A percentile compares a stretch with the other conserved stretches of the same genome.
Evolutionary conservation across 1,139 yeast genomes (phyloP).

Genomic region (Blastobotrys ciferrii): DNA sequence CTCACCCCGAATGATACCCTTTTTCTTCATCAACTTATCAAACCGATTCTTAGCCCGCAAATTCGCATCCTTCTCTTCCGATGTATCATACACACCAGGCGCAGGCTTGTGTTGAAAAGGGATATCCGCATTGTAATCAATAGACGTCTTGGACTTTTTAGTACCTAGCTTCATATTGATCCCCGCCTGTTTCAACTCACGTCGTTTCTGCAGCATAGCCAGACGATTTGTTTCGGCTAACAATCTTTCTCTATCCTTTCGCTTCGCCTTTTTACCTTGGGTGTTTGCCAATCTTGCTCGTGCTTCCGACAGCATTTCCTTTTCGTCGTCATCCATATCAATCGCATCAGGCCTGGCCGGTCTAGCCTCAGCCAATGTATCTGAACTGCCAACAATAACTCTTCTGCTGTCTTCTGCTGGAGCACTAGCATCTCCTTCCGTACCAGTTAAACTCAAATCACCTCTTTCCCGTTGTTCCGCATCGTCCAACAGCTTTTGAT

Average conservation of each 20-base stretch:
- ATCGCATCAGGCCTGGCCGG: slow-evolving; percentile 81
- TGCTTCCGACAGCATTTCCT: slow-evolving; percentile 92
- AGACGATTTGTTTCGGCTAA: slow-evolving; percentile 69
- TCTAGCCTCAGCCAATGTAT: slow-evolving; percentile 72
- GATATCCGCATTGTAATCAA: slow-evolving; percentile 81
- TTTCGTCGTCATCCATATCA: slow-evolving; percentile 81
- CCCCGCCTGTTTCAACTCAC: slow-evolving; percentile 87
- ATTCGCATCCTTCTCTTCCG: slow-evolving; percentile 52
- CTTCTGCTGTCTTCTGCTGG: slow-evolving; percentile 30
- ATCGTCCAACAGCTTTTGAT: slow-evolving; percentile 70
- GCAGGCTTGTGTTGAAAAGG: slow-evolving; percentile 77
- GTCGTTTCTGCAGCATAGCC: slow-evolving; percentile 73
- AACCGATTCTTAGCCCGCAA: slow-evolving; percentile 43
- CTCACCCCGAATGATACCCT: slow-evolving; percentile 48
- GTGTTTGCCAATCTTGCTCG: slow-evolving; percentile 88
- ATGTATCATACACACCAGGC: slow-evolving; percentile 66
- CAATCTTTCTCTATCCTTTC: slow-evolving; percentile 85
- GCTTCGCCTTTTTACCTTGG: slow-evolving; percentile 90
- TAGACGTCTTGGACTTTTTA: slow-evolving; percentile 51
- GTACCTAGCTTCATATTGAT: slow-evolving; percentile 57
- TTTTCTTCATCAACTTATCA: slow-evolving; percentile 45
- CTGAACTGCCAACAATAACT: slow-evolving; percentile 52
- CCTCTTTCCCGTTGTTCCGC: slow-evolving; percentile 39
- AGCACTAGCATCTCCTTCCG: slow-evolving; percentile 53
- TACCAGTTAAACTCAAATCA: slow-evolving; percentile 46